Evolutionary conservation across 768 basidiomycete species (phyloP).

Genomic region (Cyclocybe aegerita): DNA sequence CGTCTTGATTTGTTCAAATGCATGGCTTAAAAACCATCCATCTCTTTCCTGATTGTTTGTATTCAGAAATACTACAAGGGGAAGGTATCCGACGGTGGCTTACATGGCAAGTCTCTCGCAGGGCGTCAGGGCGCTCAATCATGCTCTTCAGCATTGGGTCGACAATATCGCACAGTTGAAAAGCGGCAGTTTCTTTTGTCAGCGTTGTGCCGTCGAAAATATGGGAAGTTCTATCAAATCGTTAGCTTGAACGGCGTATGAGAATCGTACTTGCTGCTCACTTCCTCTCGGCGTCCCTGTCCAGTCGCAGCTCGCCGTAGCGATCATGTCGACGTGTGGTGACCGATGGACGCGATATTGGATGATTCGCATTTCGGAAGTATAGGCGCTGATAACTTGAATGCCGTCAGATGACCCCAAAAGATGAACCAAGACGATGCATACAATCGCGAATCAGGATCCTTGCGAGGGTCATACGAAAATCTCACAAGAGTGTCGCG

Average conservation of each 20-base stretch:
- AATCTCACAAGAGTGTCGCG: conserved; percentile 85
- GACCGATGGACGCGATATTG: conserved; percentile 76
- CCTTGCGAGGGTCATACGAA: conserved; percentile 85
- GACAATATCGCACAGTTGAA: conserved; percentile 89
- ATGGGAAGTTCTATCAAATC: conserved; percentile 59
- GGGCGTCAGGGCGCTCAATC: conserved; percentile 71
- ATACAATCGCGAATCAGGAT: conserved; percentile 74
- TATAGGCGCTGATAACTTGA: conserved; percentile 87
- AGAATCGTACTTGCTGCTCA: conserved; percentile 17
- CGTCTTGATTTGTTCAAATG: conserved; percentile 81
- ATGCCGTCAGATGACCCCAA: conserved; percentile 1
- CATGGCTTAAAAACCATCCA: conserved; percentile 83
- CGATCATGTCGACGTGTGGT: conserved; percentile 64
- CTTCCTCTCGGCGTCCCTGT: conserved; percentile 48
- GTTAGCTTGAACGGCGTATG: neutral
- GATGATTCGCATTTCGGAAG: conserved; percentile 86
- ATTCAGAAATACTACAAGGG: neutral
- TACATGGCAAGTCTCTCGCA: conserved; percentile 76
- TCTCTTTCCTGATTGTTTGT: conserved; percentile 61
- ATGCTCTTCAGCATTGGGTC: conserved; percentile 83
- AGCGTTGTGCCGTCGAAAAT: conserved; percentile 85
- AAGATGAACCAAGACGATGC: conserved; percentile 23
- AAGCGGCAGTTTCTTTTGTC: conserved; percentile 86
- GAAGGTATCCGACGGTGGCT: conserved; percentile 22
- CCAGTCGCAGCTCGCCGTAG: conserved; percentile 35